Evolutionary conservation across 345 rosid species (phyloP).

Genomic region (Turritis glabra): DNA sequence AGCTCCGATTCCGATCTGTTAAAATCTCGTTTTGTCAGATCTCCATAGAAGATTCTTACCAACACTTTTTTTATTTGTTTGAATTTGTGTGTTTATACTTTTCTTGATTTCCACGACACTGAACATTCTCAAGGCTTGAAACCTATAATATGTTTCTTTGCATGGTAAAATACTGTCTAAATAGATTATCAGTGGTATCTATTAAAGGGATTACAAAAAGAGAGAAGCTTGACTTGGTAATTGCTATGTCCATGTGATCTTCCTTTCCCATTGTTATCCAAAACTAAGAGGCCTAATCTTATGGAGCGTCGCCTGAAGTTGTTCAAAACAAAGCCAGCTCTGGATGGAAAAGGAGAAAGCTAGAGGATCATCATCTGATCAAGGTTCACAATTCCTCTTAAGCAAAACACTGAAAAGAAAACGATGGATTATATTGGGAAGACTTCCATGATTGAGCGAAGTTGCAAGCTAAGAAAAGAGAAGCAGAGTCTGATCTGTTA

Average conservation of each 20-base stretch:
- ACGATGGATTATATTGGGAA: too few relatives aligned
- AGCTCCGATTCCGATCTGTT: constrained; percentile 52
- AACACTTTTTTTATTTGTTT: neutral
- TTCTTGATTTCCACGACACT: neutral
- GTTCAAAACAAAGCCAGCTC: too few relatives aligned
- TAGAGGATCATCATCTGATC: too few relatives aligned
- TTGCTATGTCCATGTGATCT: neutral
- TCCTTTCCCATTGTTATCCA: too few relatives aligned
- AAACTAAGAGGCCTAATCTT: neutral
- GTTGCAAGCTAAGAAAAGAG: too few relatives aligned
- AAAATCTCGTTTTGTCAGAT: neutral
- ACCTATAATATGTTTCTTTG: neutral
- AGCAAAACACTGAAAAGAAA: too few relatives aligned
- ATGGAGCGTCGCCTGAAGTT: neutral
- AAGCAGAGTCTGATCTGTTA: too few relatives aligned
- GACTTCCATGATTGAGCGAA: too few relatives aligned
- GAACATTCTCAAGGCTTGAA: constrained; percentile 9
- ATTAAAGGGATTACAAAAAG: neutral
- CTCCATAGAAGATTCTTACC: neutral
- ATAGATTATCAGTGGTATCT: neutral
- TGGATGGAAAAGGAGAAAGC: too few relatives aligned
- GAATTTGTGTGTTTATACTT: neutral
- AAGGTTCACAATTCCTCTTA: too few relatives aligned
- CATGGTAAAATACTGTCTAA: constrained; percentile 6
- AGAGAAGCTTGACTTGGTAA: neutral